Evolutionary conservation across 495 filamentous ascomycete genomes (phyloP), one percentile per base, ranked within the genome.

Genomic region (Neurospora tetrasperma): DNA sequence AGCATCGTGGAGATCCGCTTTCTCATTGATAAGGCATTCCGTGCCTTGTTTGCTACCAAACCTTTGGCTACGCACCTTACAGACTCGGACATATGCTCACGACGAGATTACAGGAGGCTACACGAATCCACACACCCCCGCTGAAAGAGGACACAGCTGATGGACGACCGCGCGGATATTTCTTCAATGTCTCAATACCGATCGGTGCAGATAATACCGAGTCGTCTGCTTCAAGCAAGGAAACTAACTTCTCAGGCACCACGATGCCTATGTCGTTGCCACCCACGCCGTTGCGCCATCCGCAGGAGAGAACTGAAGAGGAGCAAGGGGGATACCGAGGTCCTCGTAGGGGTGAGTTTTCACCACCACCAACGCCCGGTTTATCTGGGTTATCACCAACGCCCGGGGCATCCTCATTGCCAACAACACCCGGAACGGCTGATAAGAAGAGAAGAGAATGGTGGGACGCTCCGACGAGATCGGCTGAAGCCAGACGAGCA

Each of bases 111-210:
- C 70, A 87, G 85, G 84, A 87, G 76, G 85, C 85, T 10, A 82
- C 68, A 7, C 81, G 85, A 11, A 76, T 88, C 0, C 76, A 80
- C 48, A 86, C 88, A 27, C 87, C 87, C 0, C 82, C 85, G 0
- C 76, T 84, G 31, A 80, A 76, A 54, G 77, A 80, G 48, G 76
- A 74, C 31, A 74, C 76, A 7, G 74, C 76, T 7, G 76, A 79
- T 11, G 71, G 78, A 5, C 79, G 78, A 40, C 77, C 79, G 3
- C 81, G 82, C 12, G 83, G 83, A 3, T 83, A 88, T 74, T 88
- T 88, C 78, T 85, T 86, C 73, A 84, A 88, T 69, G 80, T 87
- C 40, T 66, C 27, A 27, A 66, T 66, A 18, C 27, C 54, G 27
- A 66, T 66, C 7, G 54, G 14, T 38, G 54, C 27, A 66, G 11